Conservation (phyloP, 169 alveolate species). For the Eimeria necatrix region DNA sequence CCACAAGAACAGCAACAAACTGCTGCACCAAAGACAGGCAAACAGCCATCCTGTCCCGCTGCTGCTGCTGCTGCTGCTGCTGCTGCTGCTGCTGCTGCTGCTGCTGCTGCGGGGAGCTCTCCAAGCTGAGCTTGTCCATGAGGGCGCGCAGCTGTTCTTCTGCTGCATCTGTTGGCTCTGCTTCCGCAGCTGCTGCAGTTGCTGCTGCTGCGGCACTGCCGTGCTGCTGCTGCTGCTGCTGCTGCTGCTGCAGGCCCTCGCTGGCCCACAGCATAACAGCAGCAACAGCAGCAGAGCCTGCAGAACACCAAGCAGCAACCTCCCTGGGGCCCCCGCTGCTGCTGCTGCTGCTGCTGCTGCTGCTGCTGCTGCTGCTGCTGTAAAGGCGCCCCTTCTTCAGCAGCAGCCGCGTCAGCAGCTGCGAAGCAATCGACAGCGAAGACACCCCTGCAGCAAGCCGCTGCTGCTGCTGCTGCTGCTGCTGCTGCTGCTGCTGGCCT, state of each 20-base stretch:
- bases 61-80: conserved; percentile 11
- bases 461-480: conserved; percentile 43
- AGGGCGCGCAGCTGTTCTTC: conserved; percentile 30
- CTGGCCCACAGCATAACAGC: conserved; percentile 48
- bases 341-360: no score
- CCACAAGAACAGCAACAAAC: background rate
- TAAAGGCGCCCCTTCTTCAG: background rate
- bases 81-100: conserved; percentile 50
- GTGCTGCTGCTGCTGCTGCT: background rate
- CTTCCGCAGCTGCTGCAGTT: conserved; percentile 22
- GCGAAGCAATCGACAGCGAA: conserved; percentile 4
- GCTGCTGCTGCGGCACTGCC: background rate
- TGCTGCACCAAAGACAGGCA: conserved; percentile 28
- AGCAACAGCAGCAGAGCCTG: conserved; percentile 17
- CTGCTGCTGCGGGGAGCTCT: conserved; percentile 5
- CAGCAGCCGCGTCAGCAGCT: background rate
- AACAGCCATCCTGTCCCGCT: background rate
- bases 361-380: background rate
- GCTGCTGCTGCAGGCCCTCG: conserved; percentile 24
- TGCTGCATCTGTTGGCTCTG: conserved; percentile 25
- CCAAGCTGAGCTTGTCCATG: conserved; percentile 39
- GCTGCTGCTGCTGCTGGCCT: conserved; percentile 40
- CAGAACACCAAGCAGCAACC: conserved; percentile 40
- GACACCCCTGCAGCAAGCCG: background rate
- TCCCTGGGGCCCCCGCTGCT: conserved; percentile 31